Percentiles rank a stretch among this genome's conserved stretches.
Evolutionary conservation across 2,329 filamentous ascomycete species (phyloP).

Genomic region (Chaetomium strumarium): DNA sequence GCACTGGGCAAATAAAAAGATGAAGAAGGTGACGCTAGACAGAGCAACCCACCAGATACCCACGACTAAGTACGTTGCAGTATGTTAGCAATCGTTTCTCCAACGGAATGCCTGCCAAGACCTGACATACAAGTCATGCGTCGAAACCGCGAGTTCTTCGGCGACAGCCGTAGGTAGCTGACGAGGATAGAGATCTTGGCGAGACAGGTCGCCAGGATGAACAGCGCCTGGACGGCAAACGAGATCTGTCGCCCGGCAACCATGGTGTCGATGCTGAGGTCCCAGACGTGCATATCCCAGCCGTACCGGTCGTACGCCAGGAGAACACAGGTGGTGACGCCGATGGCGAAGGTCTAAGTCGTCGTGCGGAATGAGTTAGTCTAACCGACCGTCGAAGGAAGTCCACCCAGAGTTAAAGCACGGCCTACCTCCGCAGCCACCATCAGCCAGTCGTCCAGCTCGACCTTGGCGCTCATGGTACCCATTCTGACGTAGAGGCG

Average conservation of each 20-base stretch:
- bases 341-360: conserved; percentile 31
- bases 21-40: conserved; percentile 30
- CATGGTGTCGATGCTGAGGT: conserved; percentile 27
- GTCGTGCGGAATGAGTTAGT: background rate
- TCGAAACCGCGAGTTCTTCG: conserved; percentile 29
- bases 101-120: too few species aligned
- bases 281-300: conserved; percentile 36
- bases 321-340: conserved; percentile 32
- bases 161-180: conserved; percentile 37
- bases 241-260: conserved; percentile 33
- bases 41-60: conserved; percentile 28
- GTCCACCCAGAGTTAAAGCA: background rate
- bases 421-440: conserved; percentile 33
- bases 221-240: conserved; percentile 36
- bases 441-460: conserved; percentile 40
- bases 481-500: conserved; percentile 35
- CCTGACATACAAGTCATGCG: conserved; percentile 27
- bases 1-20: conserved; percentile 35
- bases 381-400: background rate
- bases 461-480: conserved; percentile 29
- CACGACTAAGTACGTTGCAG: conserved; percentile 3
- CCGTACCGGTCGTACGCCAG: conserved; percentile 33
- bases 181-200: conserved; percentile 37
- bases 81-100: conserved; percentile 3
- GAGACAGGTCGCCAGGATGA: conserved; percentile 34